Evolutionary conservation across 2,329 filamentous ascomycete species (phyloP).

Genomic region (Colletotrichum musicola): DNA sequence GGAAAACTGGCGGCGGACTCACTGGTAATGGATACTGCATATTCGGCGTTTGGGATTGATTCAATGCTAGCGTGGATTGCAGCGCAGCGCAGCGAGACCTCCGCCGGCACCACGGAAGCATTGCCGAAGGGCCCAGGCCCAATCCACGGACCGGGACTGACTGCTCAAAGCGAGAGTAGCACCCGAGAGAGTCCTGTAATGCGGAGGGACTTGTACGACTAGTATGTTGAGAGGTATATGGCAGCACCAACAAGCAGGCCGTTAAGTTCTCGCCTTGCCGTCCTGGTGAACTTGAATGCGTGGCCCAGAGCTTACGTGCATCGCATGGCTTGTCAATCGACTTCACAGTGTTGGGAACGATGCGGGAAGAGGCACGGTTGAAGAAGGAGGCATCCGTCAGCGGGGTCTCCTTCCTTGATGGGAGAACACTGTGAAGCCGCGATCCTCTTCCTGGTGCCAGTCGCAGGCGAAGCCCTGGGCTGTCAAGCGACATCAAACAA

Average conservation of each 20-base stretch:
- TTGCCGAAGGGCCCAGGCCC: not conserved
- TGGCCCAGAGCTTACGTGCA: too few relatives aligned
- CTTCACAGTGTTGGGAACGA: too few relatives aligned
- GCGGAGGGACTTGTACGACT: conserved; percentile 27
- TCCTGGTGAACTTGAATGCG: too few relatives aligned
- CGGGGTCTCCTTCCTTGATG: too few relatives aligned
- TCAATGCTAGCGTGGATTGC: conserved; percentile 14
- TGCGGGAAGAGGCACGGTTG: too few relatives aligned
- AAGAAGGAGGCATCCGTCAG: too few relatives aligned
- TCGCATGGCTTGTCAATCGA: too few relatives aligned
- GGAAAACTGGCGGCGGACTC: conserved; percentile 20
- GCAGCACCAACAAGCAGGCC: not conserved
- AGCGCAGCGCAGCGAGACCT: not conserved
- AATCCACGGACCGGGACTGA: not conserved
- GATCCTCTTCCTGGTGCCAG: too few relatives aligned
- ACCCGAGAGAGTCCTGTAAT: conserved; percentile 14
- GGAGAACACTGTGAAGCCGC: too few relatives aligned
- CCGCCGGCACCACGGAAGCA: not conserved
- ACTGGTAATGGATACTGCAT: conserved; percentile 35
- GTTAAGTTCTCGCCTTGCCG: not conserved
- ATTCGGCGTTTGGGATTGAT: conserved; percentile 36
- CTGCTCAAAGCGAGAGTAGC: not conserved
- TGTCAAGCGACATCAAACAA: too few relatives aligned
- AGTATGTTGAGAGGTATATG: conserved; percentile 14
- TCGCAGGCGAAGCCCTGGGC: too few relatives aligned